Conservation (phyloP, 106 monocot genomes). For the Acanthochlamys bracteata region DNA sequence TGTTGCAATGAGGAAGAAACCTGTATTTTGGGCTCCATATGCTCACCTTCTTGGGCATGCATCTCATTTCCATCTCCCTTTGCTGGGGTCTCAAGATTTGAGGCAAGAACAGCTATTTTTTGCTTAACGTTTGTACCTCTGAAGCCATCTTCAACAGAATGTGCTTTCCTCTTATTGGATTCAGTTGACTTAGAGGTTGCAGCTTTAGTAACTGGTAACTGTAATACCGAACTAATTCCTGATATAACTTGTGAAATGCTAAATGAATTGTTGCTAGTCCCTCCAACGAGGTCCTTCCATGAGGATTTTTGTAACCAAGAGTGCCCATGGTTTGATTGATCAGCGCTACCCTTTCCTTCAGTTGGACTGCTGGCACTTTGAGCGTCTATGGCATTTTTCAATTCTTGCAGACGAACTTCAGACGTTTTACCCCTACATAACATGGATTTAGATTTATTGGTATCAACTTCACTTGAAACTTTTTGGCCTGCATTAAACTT, state of each 20-base stretch:
- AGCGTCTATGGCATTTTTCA: background rate
- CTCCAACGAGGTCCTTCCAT: slow-evolving; percentile 84
- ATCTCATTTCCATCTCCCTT: background rate
- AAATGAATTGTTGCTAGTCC: slow-evolving; percentile 29
- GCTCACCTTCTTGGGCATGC: background rate
- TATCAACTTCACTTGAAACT: slow-evolving; percentile 2
- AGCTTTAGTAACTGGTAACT: slow-evolving; percentile 4
- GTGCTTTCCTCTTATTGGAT: slow-evolving; percentile 13
- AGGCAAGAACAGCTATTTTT: background rate
- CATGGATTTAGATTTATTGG: slow-evolving; percentile 14
- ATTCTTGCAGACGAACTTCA: slow-evolving; percentile 3
- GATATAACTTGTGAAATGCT: slow-evolving; percentile 46
- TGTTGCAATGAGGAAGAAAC: slow-evolving; percentile 1
- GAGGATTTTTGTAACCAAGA: slow-evolving; percentile 80
- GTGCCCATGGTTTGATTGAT: slow-evolving; percentile 15
- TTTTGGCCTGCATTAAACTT: slow-evolving; percentile 7
- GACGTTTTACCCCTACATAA: background rate
- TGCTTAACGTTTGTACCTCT: slow-evolving; percentile 2
- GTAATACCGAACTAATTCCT: background rate
- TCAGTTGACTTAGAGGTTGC: background rate
- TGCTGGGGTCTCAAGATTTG: background rate
- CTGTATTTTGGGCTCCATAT: slow-evolving; percentile 9
- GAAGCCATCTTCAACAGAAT: slow-evolving; percentile 3
- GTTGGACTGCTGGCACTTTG: slow-evolving; percentile 7
- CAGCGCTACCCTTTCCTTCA: background rate